A percentile compares a stretch with the other conserved stretches of the same genome.
These are phyloP conservation scores for Babesia ovis DNA, from an alignment of 169 alveolate genomes.

Conservation along the genomic window DNA sequence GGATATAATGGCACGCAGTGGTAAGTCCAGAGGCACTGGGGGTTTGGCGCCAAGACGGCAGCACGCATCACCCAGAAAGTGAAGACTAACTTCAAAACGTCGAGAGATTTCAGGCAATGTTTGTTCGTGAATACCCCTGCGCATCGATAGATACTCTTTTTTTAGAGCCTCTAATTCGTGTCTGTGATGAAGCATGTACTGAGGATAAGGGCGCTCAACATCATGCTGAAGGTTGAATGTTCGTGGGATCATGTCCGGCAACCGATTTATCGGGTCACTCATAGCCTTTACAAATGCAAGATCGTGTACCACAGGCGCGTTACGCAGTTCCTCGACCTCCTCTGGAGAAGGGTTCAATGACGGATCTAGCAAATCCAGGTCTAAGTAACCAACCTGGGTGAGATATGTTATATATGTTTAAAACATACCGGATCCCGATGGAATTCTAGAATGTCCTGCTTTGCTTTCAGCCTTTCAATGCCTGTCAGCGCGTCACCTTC, in stretches of 20 bases:
- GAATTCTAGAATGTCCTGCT: slow-evolving; percentile 29
- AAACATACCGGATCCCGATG: slow-evolving; percentile 30
- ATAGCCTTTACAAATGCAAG: slow-evolving; percentile 43
- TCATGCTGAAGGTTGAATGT: slow-evolving; percentile 64
- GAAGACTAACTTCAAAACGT: slow-evolving; percentile 32
- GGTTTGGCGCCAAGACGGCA: slow-evolving; percentile 64
- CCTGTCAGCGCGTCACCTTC: slow-evolving; percentile 17
- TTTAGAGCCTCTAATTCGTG: slow-evolving; percentile 53
- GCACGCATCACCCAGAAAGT: slow-evolving; percentile 67
- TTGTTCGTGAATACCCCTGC: slow-evolving; percentile 61
- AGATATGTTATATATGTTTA: slow-evolving; percentile 5
- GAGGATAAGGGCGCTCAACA: slow-evolving; percentile 3
- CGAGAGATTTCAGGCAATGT: slow-evolving; percentile 47
- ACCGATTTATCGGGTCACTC: slow-evolving; percentile 37
- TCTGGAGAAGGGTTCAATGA: neutral
- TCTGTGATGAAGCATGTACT: neutral
- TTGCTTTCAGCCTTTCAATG: slow-evolving; percentile 29
- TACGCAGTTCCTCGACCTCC: slow-evolving; percentile 57
- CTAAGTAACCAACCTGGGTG: slow-evolving; percentile 62
- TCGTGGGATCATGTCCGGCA: slow-evolving; percentile 58
- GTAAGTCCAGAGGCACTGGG: slow-evolving; percentile 48
- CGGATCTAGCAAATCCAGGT: slow-evolving; percentile 24
- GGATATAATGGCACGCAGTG: slow-evolving; percentile 42
- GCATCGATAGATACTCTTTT: slow-evolving; percentile 33
- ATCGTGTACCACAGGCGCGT: slow-evolving; percentile 63